Evolutionary conservation across 495 filamentous ascomycete species (phyloP), one percentile per base, ranked within the genome.

Genomic region (Penicillium bovifimosum): DNA sequence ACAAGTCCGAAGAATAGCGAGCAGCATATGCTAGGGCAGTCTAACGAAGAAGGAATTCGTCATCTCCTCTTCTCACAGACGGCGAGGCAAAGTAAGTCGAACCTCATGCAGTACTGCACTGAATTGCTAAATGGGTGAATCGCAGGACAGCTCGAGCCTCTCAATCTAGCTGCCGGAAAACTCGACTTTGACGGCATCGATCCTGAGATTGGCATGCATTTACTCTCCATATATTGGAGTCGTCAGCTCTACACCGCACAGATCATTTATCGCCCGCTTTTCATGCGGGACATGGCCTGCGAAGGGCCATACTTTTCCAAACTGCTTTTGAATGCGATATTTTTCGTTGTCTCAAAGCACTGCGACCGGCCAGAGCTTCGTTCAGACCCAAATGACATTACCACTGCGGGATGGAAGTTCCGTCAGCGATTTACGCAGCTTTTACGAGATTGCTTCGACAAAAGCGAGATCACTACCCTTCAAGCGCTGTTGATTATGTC

Each of bases 291-390:
- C 18, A 68, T 68, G 65, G 65, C 65, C 24, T 69, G 60, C 31
- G 50, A 57, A 1, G 76, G 76, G 1, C 72, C 72, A 2, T 76
- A 77, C 36, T 76, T 74, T 42, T 74, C 70, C 2, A 73, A 70
- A 41, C 47, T 79, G 0, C 65, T 78, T 0, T 60, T 78, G 0
- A 78, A 78, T 48, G 73, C 75, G 6, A 76, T 79, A 6, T 71
- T 71, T 20, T 78, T 71, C 43, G 62, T 54, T 0, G 66, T 69
- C 0, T 73, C 71, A 2, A 75, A 76, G 40, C 66, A 66, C 46
- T 66, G 66, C 32, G 11, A 57, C 7, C 52, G 67, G 4, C 45
- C 46, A 2, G 67, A 73, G 17, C 44, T 76, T 10, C 63, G 70
- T 16, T 49, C 52, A 1, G 65, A 76, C 39, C 61, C 69, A 3